Evolutionary conservation across 176 grass and related monocot species (phyloP).

Genomic region (Aegilops bicornis): DNA sequence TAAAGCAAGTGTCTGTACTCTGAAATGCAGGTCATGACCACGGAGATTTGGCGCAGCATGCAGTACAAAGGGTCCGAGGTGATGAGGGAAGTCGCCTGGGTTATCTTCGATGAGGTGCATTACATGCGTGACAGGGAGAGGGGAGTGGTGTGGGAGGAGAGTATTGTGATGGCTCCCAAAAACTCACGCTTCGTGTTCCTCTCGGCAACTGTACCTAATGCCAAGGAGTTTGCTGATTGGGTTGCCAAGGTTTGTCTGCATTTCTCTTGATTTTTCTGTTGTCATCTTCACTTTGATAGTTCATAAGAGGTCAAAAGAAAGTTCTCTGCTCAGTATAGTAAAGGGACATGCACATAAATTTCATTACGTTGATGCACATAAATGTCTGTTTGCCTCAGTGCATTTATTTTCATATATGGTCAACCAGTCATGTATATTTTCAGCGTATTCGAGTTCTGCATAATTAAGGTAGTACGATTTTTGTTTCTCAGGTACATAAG

Average conservation of each 20-base stretch:
- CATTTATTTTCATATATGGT: neutral
- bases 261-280: neutral
- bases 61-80: conserved; percentile 94
- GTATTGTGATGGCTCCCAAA: conserved; percentile 95
- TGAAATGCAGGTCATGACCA: conserved; percentile 81
- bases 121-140: conserved; percentile 98
- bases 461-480: neutral
- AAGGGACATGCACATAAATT: neutral
- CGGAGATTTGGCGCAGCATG: conserved; percentile 99
- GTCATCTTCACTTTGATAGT: neutral
- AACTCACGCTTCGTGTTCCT: conserved; percentile 96
- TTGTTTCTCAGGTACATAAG: conserved; percentile 85
- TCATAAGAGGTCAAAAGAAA: neutral
- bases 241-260: conserved; percentile 77
- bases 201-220: conserved; percentile 92
- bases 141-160: conserved; percentile 98
- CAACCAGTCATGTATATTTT: conserved; percentile 2
- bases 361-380: neutral
- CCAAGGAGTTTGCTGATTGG: conserved; percentile 98
- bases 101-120: conserved; percentile 97
- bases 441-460: neutral
- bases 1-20: neutral
- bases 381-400: neutral
- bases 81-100: conserved; percentile 92
- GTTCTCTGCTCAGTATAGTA: neutral